These are phyloP conservation scores for Scutellaria galericulata DNA, from an alignment of 257 asterid species.

Conservation along the genomic window DNA sequence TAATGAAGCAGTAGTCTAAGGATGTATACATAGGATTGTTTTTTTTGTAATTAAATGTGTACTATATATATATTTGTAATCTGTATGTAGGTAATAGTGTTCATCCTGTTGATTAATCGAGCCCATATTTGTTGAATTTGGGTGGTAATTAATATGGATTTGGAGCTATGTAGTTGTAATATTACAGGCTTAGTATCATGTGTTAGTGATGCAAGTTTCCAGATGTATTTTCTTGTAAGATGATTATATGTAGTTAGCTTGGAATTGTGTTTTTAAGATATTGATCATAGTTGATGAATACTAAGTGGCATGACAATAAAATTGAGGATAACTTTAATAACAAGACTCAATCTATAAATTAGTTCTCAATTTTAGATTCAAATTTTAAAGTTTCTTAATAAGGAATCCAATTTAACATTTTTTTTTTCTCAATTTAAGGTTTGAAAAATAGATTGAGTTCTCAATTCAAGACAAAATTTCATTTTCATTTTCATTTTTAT, in stretches of 20 bases:
- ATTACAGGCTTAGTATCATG: not conserved
- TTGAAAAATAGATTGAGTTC: no score
- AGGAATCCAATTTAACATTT: no score
- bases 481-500: no score
- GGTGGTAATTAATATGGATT: conserved; percentile 19
- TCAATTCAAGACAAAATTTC: no score
- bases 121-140: conserved; percentile 25
- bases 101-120: conserved; percentile 27
- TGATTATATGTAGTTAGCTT: conserved; percentile 1
- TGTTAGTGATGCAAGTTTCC: conserved; percentile 1
- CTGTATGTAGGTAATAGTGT: conserved; percentile 37
- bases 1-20: conserved; percentile 49
- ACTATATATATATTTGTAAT: not conserved
- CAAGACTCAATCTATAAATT: no score
- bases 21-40: not conserved
- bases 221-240: conserved; percentile 21
- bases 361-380: no score
- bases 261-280: conserved; percentile 16
- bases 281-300: conserved; percentile 6
- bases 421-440: no score
- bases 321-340: not conserved
- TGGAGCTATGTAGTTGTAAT: conserved; percentile 21
- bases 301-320: not conserved
- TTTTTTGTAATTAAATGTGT: conserved; percentile 39
- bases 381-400: no score